phyloP scores from a whole-genome alignment of 768 basidiomycete species.

The Crucibulum laeve region DNA sequence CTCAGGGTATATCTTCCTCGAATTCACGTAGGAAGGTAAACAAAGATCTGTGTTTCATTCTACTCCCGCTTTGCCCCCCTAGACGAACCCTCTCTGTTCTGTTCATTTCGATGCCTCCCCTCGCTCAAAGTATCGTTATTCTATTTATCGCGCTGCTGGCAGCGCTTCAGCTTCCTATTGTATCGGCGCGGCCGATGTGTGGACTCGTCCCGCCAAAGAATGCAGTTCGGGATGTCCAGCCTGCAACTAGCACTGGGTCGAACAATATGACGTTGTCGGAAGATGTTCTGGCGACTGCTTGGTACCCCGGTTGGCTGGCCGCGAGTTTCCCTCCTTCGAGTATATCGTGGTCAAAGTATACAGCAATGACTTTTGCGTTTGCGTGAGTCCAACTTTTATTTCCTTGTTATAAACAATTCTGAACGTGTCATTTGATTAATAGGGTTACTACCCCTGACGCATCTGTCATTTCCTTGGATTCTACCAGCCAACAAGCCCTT shows the following conservation, averaged over 20 bases:
- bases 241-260: conserved; percentile 1
- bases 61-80: too few relatives aligned
- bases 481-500: conserved; percentile 41
- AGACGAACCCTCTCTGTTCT: conserved; percentile 2
- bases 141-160: conserved; percentile 21
- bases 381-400: conserved; percentile 28
- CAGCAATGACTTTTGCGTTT: conserved; percentile 41
- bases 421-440: not conserved
- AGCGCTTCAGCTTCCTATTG: conserved; percentile 17
- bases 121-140: conserved; percentile 5
- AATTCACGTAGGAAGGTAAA: too few relatives aligned
- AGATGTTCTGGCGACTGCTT: conserved; percentile 44
- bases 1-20: too few relatives aligned
- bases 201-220: conserved; percentile 25
- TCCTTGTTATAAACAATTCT: not conserved
- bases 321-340: conserved; percentile 31
- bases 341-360: conserved; percentile 55
- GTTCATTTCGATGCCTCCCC: conserved; percentile 2
- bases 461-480: conserved; percentile 28
- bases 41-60: too few relatives aligned
- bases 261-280: conserved; percentile 8
- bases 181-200: conserved; percentile 24
- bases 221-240: not conserved
- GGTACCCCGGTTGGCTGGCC: conserved; percentile 54
- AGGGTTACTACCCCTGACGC: conserved; percentile 33